These are phyloP conservation scores for Alternaria sp. DNA, from an alignment of 2,329 filamentous ascomycete genomes.

Conservation along the genomic window DNA sequence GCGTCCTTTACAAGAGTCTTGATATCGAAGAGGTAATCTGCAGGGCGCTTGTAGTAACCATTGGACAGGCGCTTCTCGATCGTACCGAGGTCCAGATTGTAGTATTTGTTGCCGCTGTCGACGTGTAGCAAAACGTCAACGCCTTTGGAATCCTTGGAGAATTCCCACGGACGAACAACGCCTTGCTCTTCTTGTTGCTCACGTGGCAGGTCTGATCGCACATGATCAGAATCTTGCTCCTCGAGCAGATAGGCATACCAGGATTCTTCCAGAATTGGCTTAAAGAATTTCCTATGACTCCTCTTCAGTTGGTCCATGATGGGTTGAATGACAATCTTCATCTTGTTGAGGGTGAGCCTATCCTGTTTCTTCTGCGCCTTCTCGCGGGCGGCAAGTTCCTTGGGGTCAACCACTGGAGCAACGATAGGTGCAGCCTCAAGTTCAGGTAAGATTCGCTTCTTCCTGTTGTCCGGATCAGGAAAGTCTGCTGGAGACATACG, in stretches of 20 bases:
- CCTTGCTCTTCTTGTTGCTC: conserved; percentile 62
- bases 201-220: conserved; percentile 65
- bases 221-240: conserved; percentile 74
- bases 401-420: conserved; percentile 57
- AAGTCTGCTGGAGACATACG: conserved; percentile 82
- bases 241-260: conserved; percentile 83
- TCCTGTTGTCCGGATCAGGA: conserved; percentile 83
- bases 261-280: conserved; percentile 72
- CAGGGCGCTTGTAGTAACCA: conserved; percentile 90
- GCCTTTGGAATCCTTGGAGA: conserved; percentile 79
- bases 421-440: conserved; percentile 73
- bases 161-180: conserved; percentile 74
- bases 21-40: conserved; percentile 89
- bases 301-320: conserved; percentile 97
- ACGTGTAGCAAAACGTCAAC: conserved; percentile 77
- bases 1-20: conserved; percentile 84
- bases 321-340: conserved; percentile 89
- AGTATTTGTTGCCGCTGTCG: conserved; percentile 82
- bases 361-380: conserved; percentile 83
- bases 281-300: conserved; percentile 87
- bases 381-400: conserved; percentile 76
- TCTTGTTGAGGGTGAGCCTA: conserved; percentile 78
- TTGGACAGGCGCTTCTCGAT: conserved; percentile 98
- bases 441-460: conserved; percentile 80
- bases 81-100: conserved; percentile 89